Conservation (phyloP, 345 rosid genomes). For the Aquilaria yunnanensis region DNA sequence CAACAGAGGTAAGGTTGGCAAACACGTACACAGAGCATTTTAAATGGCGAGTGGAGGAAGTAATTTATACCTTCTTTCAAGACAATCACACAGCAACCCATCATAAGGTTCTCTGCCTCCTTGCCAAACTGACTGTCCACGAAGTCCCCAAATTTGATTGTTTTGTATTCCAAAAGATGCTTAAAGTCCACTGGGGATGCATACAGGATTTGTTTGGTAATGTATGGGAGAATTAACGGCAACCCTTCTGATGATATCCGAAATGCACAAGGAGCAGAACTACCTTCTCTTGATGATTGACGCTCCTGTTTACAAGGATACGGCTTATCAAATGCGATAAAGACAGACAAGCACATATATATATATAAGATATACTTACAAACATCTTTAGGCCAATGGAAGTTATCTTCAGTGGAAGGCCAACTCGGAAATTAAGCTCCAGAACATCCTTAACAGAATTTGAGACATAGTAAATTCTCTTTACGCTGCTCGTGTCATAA, state of each 20-base stretch:
- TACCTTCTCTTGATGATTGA: slow-evolving; percentile 82
- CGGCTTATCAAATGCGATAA: not conserved
- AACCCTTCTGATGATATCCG: slow-evolving; percentile 95
- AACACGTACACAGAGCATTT: not conserved
- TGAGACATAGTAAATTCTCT: slow-evolving; percentile 88
- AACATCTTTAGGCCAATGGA: slow-evolving; percentile 95
- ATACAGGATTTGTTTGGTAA: slow-evolving; percentile 72
- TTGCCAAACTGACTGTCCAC: slow-evolving; percentile 58
- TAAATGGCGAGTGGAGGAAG: not conserved
- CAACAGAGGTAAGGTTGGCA: not conserved
- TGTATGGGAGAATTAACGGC: slow-evolving; percentile 78
- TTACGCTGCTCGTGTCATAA: slow-evolving; percentile 67
- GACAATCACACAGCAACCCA: slow-evolving; percentile 81
- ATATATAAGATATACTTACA: slow-evolving; percentile 42
- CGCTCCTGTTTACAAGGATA: slow-evolving; percentile 45
- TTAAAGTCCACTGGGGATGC: slow-evolving; percentile 68
- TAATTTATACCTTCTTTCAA: slow-evolving; percentile 43
- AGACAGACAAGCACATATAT: not conserved
- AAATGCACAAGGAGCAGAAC: slow-evolving; percentile 62
- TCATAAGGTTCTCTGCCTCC: slow-evolving; percentile 62
- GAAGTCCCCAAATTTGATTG: slow-evolving; percentile 65
- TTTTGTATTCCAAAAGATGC: slow-evolving; percentile 73
- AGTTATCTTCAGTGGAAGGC: slow-evolving; percentile 81
- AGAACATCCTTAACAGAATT: slow-evolving; percentile 73
- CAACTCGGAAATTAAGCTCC: slow-evolving; percentile 65